Evolutionary conservation across 495 filamentous ascomycete species (phyloP), one percentile per base, ranked within the genome.

Genomic region (Arthonia radiata): DNA sequence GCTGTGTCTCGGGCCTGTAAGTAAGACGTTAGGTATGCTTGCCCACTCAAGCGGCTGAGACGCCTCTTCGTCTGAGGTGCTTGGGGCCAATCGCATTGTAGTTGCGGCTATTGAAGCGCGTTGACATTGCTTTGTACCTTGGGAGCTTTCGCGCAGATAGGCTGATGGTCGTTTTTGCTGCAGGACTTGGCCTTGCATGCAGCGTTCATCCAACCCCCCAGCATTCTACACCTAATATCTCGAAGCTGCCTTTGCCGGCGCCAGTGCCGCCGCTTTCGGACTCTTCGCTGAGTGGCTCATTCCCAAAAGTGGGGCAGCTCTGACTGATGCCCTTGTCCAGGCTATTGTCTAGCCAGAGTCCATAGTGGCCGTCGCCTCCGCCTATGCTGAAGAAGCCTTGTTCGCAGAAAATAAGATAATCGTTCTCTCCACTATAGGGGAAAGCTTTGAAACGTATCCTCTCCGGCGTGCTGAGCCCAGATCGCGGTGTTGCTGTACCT

Each of bases 391-490:
- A 46, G 42, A 71, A 94, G n/a, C 66, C 63, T 14, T 61, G 56
- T 44, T 92, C 78, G 51, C 83, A 94, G 37, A 83, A 71, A 37
- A 93, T 89, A 56, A 86, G 71, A 44, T 92, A 92, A 46, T 94
- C 86, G 47, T 97, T 97, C 10, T 83, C 64, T 4, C 86, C 86
- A 33, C 72, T 82, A 40, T 93, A 94, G 1, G 81, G 82, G 44
- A 93, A 97, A 0, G 83, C 83, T 47, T 92, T 91, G 60, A 97
- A 94, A 4, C 79, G 68, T 37, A 91, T 72, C 17, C 68, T 56
- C 17, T 71, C 70, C 1, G 59, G 66, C 18, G 51, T 54, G n/a
- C 34, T 31, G 8, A 37, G 41, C 3, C 49, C 42, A 27, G 36
- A 6, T 22, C 7, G 19, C 19, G 19, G 6, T n/a, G n/a, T n/a